Evolutionary conservation across 1,284 basidiomycete species (phyloP), one percentile per base, ranked within the genome.

Genomic region (Sporisorium graminicola): DNA sequence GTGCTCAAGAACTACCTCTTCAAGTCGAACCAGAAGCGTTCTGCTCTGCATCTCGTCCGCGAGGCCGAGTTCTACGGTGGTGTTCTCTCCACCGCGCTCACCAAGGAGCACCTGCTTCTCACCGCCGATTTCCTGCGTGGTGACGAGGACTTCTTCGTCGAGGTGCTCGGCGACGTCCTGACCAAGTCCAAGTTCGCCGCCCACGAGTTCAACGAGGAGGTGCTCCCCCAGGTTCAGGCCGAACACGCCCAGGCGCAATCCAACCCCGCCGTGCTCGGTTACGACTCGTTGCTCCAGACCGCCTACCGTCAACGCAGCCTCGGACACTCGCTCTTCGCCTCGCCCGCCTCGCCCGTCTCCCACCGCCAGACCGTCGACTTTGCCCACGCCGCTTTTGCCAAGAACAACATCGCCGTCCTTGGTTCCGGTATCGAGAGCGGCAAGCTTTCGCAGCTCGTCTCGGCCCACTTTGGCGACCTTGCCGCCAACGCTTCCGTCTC

Each of bases 21-120:
- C 83, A 80, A 81, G 74, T 83, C 83, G 40, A 85, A 79, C 63
- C 74, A 77, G 56, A 77, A 79, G 78, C 91, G 94, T 79, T 96
- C 95, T 55, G 92, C 94, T 57, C 89, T 99, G 86, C 93, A 92
- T 77, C 94, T 93, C 52, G 91, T 95, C 75, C 91, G 96, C 78
- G 94, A 98, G 87, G 91, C 93, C 69, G 96, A 99, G 88, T 90
- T 98, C 60, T 93, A 94, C 86, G 97, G 96, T 72, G 96, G 95
- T 86, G 90, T 96, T 61, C 90, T 99, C 77, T 95, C 94, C 51
- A 89, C 94, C 65, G 91, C 90, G 76, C 88, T 98, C 79, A 90
- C 92, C 44, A 89, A 95, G 82, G 96, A 99, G 88, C 92, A 98
- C 87, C 90, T 99, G 52, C 91, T 94, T 75, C 88, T 95, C 81